Evolutionary conservation across 2,329 filamentous ascomycete genomes (phyloP).

Genomic region (Ophiostoma piceae): DNA sequence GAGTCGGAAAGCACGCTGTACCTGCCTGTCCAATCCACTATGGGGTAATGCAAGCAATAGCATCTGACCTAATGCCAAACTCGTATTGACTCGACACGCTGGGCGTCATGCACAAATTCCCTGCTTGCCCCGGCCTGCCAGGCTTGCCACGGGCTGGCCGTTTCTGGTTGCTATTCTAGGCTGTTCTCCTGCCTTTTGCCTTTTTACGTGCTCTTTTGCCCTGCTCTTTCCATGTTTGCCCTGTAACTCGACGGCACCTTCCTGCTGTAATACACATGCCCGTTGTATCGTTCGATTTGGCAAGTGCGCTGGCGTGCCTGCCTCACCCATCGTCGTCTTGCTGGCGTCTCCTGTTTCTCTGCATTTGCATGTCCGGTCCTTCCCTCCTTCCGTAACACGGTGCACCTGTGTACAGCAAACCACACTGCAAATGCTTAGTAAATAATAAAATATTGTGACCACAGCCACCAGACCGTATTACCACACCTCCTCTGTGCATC

Average conservation of each 20-base stretch:
- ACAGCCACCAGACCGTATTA: not conserved
- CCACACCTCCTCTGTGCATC: not conserved
- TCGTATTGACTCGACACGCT: conserved; percentile 7
- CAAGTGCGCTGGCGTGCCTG: not conserved
- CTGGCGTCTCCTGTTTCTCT: conserved; percentile 10
- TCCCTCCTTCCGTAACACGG: not conserved
- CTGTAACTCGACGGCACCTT: not conserved
- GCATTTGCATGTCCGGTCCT: conserved; percentile 11
- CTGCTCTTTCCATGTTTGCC: not conserved
- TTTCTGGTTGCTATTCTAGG: not conserved
- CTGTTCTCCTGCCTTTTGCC: not conserved
- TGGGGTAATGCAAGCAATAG: not conserved
- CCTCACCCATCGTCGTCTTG: not conserved
- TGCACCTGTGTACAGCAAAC: not conserved
- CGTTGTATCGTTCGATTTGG: not conserved
- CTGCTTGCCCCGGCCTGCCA: not conserved
- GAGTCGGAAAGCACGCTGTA: not conserved
- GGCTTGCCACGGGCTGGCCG: not conserved
- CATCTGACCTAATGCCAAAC: not conserved
- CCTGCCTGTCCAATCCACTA: not conserved
- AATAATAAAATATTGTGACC: not conserved
- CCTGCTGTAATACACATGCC: not conserved
- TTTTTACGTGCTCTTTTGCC: not conserved
- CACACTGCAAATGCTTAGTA: not conserved
- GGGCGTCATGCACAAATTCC: conserved; percentile 12